These are phyloP conservation scores for Serendipita sp. DNA, from an alignment of 1,284 basidiomycete species.

Conservation along the genomic window DNA sequence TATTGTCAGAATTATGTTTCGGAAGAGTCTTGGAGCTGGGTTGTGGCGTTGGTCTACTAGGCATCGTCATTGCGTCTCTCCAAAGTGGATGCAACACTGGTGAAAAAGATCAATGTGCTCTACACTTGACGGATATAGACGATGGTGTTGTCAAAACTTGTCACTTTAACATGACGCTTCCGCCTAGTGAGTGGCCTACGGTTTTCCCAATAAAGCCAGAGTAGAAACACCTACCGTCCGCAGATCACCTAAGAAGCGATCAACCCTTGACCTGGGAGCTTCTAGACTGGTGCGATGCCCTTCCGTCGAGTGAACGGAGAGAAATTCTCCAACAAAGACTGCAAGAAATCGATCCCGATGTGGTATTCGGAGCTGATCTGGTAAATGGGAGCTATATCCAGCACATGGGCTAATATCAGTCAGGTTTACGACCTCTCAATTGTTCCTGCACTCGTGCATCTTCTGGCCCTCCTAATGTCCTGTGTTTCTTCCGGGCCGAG, in stretches of 20 bases:
- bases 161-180: background rate
- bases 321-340: background rate
- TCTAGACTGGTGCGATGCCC: slow-evolving; percentile 2
- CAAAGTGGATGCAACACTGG: background rate
- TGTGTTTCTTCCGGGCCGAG: background rate
- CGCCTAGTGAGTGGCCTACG: background rate
- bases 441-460: background rate
- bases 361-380: background rate
- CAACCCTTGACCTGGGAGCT: background rate
- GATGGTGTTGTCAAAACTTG: background rate
- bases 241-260: background rate
- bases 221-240: background rate
- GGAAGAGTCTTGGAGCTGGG: background rate
- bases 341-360: background rate
- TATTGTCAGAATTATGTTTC: background rate
- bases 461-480: background rate
- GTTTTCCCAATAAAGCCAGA: background rate
- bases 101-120: background rate
- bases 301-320: background rate
- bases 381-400: background rate
- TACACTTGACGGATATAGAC: background rate
- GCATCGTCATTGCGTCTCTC: background rate
- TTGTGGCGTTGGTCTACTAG: background rate
- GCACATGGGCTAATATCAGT: background rate
- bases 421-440: background rate